Conservation (phyloP, 2,329 filamentous ascomycete species). For the Berkeleyomyces rouxiae region DNA sequence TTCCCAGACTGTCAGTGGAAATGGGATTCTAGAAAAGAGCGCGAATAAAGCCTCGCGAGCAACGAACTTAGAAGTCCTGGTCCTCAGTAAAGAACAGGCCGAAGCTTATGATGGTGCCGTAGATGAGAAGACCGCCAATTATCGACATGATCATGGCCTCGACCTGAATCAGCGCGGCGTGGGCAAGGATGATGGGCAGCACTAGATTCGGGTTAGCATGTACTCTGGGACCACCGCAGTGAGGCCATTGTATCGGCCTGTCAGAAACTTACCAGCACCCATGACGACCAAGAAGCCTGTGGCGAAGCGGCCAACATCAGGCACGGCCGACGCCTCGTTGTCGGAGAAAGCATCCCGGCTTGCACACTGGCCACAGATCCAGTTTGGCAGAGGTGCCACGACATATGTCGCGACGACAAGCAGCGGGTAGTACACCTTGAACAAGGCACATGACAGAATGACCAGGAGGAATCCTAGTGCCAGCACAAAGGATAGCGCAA, state of each 20-base stretch:
- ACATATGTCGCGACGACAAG: constrained; percentile 94
- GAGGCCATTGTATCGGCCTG: not conserved
- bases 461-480: constrained; percentile 97
- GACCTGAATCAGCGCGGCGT: constrained; percentile 64
- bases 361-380: constrained; percentile 75
- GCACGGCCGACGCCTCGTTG: constrained; percentile 65
- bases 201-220: constrained; percentile 33
- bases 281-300: constrained; percentile 94
- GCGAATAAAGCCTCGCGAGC: not conserved
- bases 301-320: constrained; percentile 85
- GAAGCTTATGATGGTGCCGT: constrained; percentile 96
- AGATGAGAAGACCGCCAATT: constrained; percentile 81
- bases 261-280: constrained; percentile 64
- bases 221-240: not conserved
- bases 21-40: not conserved
- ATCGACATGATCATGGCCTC: constrained; percentile 94
- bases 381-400: constrained; percentile 86
- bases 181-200: constrained; percentile 72
- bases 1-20: not conserved
- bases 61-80: constrained; percentile 62
- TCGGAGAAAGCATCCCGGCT: constrained; percentile 91
- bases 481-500: constrained; percentile 95
- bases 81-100: constrained; percentile 97
- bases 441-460: constrained; percentile 92
- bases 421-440: constrained; percentile 84